Evolutionary conservation across 1,284 basidiomycete species (phyloP).

Genomic region (Naganishia liquefaciens): DNA sequence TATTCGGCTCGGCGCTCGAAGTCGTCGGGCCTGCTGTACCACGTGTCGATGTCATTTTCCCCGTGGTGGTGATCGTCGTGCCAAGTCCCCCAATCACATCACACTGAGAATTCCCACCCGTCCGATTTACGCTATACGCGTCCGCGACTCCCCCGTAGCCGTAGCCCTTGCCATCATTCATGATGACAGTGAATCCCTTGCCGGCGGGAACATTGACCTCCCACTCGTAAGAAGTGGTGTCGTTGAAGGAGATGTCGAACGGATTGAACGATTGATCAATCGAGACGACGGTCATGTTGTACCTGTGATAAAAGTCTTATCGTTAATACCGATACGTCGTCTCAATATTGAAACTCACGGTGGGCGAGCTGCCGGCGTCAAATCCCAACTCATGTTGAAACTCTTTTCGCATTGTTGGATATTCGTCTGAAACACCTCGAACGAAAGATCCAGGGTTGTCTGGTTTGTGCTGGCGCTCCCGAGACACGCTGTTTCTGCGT

Average conservation of each 20-base stretch:
- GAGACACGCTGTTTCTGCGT: conserved; percentile 24
- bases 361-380: not conserved
- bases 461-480: conserved; percentile 11
- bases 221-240: conserved; percentile 15
- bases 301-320: not conserved
- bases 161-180: conserved; percentile 33
- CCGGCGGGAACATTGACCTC: conserved; percentile 31
- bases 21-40: not conserved
- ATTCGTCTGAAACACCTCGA: conserved; percentile 23
- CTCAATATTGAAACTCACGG: not conserved
- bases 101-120: conserved; percentile 27
- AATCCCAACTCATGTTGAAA: conserved; percentile 20
- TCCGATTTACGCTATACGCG: conserved; percentile 28
- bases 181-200: conserved; percentile 29
- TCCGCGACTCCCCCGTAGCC: conserved; percentile 27
- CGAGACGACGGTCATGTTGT: conserved; percentile 34
- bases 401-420: conserved; percentile 29
- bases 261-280: conserved; percentile 31
- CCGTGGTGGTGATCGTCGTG: conserved; percentile 2
- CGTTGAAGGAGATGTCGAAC: conserved; percentile 28
- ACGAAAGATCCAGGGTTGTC: conserved; percentile 21
- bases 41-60: too few species aligned
- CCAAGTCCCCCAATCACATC: conserved; percentile 14
- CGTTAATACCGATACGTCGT: not conserved
- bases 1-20: not conserved